Percentiles rank a stretch among this genome's conserved stretches.
phyloP scores from a whole-genome alignment of 2,329 filamentous ascomycete genomes.

The Botryotinia calthae region DNA sequence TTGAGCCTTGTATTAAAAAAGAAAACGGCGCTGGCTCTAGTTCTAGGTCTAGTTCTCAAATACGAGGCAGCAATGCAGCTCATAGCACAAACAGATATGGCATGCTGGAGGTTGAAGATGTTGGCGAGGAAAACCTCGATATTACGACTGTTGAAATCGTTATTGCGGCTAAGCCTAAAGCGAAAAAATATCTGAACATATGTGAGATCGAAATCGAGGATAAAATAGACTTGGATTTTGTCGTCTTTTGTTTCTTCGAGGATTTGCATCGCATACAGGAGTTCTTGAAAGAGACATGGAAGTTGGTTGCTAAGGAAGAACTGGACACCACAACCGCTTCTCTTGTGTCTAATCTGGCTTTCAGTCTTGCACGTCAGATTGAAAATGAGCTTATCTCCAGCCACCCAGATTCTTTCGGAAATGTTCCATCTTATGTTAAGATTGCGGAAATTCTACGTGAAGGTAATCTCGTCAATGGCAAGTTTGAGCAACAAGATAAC shows the following conservation, averaged over 20 bases:
- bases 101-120: not conserved
- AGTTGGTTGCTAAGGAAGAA: not conserved
- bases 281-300: not conserved
- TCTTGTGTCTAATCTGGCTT: not conserved
- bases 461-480: not conserved
- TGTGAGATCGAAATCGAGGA: not conserved
- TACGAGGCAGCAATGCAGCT: too few species aligned
- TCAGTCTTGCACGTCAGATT: not conserved
- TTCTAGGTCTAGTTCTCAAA: too few species aligned
- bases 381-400: not conserved
- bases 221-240: not conserved
- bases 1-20: not conserved
- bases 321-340: not conserved
- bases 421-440: not conserved
- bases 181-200: not conserved
- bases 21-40: not conserved
- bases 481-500: not conserved
- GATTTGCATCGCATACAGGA: not conserved
- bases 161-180: not conserved
- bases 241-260: constrained; percentile 6
- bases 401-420: not conserved
- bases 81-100: not conserved
- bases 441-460: not conserved
- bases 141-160: not conserved
- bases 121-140: not conserved